phyloP scores from a whole-genome alignment of 139 green algal species.

The Zygnema cylindricum region DNA sequence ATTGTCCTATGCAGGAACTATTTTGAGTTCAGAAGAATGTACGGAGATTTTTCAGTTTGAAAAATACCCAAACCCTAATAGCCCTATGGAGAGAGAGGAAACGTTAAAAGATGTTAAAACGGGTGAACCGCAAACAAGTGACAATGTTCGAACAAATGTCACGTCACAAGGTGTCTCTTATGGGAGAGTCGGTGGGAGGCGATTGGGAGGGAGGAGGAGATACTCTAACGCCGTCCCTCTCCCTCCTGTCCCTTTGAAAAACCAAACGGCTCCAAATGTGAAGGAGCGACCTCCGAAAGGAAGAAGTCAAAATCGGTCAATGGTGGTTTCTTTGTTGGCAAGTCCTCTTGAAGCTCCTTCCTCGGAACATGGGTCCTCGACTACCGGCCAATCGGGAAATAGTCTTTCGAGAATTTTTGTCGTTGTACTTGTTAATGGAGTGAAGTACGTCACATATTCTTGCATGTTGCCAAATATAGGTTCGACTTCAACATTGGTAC shows the following conservation, averaged over 20 bases:
- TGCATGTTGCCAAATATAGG: constrained; percentile 39
- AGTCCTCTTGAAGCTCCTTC: background rate
- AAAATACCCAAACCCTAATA: background rate
- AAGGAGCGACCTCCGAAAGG: background rate
- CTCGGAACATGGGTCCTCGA: background rate
- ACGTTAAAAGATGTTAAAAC: no score
- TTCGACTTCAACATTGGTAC: no score
- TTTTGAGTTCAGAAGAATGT: constrained; percentile 43
- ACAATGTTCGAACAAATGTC: no score
- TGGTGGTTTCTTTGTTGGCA: constrained; percentile 49
- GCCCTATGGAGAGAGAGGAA: no score
- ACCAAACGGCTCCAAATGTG: background rate
- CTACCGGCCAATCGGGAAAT: background rate
- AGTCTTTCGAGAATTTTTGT: constrained; percentile 54
- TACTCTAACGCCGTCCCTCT: background rate
- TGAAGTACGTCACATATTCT: constrained; percentile 56
- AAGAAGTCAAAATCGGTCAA: constrained; percentile 19
- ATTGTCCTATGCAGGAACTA: background rate
- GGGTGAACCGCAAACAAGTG: no score
- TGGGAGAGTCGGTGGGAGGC: background rate
- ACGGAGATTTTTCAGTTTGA: constrained; percentile 52
- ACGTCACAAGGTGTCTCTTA: no score
- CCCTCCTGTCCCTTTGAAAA: background rate
- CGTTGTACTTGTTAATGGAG: constrained; percentile 45
- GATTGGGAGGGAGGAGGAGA: background rate